These are phyloP conservation scores for Myriosclerotinia scirpicola DNA, from an alignment of 2,329 filamentous ascomycete genomes.

Conservation along the genomic window DNA sequence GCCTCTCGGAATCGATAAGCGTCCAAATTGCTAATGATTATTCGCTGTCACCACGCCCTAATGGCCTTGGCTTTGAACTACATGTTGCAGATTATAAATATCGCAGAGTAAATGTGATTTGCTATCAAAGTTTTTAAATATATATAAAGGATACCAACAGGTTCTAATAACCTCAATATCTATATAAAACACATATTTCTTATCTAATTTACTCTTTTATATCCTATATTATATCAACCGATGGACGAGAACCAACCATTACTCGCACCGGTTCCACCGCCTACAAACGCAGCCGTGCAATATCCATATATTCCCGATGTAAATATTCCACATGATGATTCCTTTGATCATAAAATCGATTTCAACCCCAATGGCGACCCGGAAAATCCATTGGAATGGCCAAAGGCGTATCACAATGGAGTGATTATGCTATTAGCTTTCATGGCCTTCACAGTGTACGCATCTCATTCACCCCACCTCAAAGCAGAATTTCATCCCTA, in stretches of 20 bases:
- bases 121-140: too few species aligned
- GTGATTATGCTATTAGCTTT: conserved; percentile 54
- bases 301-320: conserved; percentile 15
- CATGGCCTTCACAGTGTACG: conserved; percentile 58
- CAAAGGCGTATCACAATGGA: conserved; percentile 51
- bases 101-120: not conserved
- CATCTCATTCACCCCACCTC: conserved; percentile 2
- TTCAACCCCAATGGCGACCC: conserved; percentile 49
- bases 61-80: not conserved
- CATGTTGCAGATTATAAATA: too few species aligned
- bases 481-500: not conserved
- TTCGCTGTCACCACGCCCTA: not conserved
- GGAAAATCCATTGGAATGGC: conserved; percentile 57
- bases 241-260: conserved; percentile 34
- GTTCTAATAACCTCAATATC: too few species aligned
- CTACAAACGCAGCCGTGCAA: not conserved
- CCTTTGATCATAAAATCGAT: conserved; percentile 41
- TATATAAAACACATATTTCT: too few species aligned
- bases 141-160: not conserved
- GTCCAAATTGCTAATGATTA: conserved; percentile 10
- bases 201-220: not conserved
- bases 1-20: not conserved
- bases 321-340: conserved; percentile 2
- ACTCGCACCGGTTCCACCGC: conserved; percentile 23
- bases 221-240: conserved; percentile 44